Percentiles rank a stretch among this genome's conserved stretches.
phyloP scores from a whole-genome alignment of 2,329 filamentous ascomycete species.

The Microdochium nivale region DNA sequence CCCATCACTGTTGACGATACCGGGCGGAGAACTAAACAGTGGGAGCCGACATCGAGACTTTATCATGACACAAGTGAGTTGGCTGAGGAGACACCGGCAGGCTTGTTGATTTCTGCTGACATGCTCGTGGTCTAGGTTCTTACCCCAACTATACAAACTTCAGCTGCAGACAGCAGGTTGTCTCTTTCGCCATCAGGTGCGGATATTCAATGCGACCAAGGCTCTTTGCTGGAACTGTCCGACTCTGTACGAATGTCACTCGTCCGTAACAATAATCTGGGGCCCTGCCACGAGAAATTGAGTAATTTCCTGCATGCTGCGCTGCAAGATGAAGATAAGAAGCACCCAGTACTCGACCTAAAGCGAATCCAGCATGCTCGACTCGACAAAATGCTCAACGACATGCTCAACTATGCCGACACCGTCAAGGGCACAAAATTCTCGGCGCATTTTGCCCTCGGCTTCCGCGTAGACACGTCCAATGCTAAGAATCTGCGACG shows the following conservation, averaged over 20 bases:
- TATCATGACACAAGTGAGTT: conserved; percentile 17
- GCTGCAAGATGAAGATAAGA: conserved; percentile 26
- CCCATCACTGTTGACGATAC: conserved; percentile 9
- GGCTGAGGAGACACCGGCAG: neutral
- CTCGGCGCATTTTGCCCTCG: conserved; percentile 14
- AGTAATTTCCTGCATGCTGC: conserved; percentile 28
- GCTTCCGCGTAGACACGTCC: conserved; percentile 23
- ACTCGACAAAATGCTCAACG: conserved; percentile 30
- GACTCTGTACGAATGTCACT: conserved; percentile 31
- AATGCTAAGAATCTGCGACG: conserved; percentile 29
- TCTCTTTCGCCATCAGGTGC: neutral
- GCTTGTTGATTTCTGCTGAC: neutral
- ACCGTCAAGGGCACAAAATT: conserved; percentile 22
- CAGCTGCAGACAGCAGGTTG: conserved; percentile 1
- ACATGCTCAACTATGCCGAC: conserved; percentile 29
- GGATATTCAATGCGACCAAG: conserved; percentile 10
- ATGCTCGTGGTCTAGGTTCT: conserved; percentile 11
- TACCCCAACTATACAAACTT: conserved; percentile 18
- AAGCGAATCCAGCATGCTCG: conserved; percentile 26
- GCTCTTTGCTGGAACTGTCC: conserved; percentile 27
- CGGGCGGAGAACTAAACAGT: conserved; percentile 12
- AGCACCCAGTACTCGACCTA: conserved; percentile 24
- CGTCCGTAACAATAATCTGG: conserved; percentile 18
- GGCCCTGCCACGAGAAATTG: conserved; percentile 24
- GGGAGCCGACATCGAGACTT: conserved; percentile 14